Evolutionary conservation across 2,329 filamentous ascomycete species (phyloP).

Genomic region (Sclerotinia trifoliorum): DNA sequence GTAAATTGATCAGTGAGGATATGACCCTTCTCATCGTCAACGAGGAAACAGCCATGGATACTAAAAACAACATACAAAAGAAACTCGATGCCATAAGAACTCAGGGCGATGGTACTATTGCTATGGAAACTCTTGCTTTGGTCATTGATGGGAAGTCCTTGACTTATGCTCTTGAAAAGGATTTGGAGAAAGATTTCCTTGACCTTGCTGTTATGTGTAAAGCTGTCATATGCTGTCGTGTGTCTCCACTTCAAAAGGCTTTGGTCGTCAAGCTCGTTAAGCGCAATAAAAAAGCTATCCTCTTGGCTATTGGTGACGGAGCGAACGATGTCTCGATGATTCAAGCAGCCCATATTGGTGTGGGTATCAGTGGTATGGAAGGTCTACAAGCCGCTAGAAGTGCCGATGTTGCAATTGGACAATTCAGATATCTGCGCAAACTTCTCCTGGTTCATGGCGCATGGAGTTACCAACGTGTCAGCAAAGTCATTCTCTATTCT

Average conservation of each 20-base stretch:
- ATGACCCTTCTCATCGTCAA: constrained; percentile 98
- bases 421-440: constrained; percentile 94
- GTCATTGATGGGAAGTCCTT: constrained; percentile 96
- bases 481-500: constrained; percentile 95
- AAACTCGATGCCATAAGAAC: constrained; percentile 88
- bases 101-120: constrained; percentile 72
- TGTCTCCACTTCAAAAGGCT: constrained; percentile 95
- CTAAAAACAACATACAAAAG: constrained; percentile 85
- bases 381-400: constrained; percentile 94
- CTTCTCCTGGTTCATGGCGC: constrained; percentile 90
- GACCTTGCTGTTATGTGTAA: constrained; percentile 95
- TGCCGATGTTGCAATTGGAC: constrained; percentile 91
- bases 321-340: constrained; percentile 99
- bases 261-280: constrained; percentile 98
- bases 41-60: constrained; percentile 76
- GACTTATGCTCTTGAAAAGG: constrained; percentile 88
- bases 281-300: constrained; percentile 80
- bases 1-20: constrained; percentile 95
- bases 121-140: constrained; percentile 83
- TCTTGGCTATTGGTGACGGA: constrained; percentile 94
- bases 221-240: constrained; percentile 97
- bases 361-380: constrained; percentile 95
- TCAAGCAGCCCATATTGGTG: constrained; percentile 94
- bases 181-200: constrained; percentile 88
- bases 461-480: constrained; percentile 96